Percentiles rank a stretch among this genome's conserved stretches.
Evolutionary conservation across 2,329 filamentous ascomycete genomes (phyloP).

Genomic region (Tympanopsis confertula): DNA sequence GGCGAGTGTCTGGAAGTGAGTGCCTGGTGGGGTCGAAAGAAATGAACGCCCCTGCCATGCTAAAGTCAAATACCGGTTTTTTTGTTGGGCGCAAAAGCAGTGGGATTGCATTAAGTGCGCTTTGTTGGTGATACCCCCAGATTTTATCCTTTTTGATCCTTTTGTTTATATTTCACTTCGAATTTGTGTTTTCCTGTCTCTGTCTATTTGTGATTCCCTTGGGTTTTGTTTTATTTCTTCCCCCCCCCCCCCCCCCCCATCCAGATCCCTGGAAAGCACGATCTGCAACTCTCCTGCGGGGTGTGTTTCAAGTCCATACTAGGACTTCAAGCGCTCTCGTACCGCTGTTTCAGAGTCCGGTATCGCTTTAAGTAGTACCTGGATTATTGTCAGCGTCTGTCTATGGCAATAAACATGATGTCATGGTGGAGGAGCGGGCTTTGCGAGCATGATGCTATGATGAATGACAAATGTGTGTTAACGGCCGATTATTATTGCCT

Average conservation of each 20-base stretch:
- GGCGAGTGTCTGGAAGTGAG: slow-evolving; percentile 1
- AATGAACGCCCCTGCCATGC: neutral
- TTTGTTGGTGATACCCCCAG: neutral
- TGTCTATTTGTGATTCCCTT: no score
- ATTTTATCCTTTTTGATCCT: neutral
- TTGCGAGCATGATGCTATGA: neutral
- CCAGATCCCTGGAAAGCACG: no score
- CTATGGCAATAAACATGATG: slow-evolving; percentile 4
- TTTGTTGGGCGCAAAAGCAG: no score
- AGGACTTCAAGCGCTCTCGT: slow-evolving; percentile 30
- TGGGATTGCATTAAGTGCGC: no score
- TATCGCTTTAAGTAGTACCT: slow-evolving; percentile 92
- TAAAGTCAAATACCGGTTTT: no score
- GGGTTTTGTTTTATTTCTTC: no score
- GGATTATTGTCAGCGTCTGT: slow-evolving; percentile 10
- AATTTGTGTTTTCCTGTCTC: no score
- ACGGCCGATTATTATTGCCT: neutral
- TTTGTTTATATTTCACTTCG: slow-evolving; percentile 1
- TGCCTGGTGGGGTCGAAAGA: slow-evolving; percentile 1
- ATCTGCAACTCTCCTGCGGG: no score
- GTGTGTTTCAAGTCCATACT: neutral
- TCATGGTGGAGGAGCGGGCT: neutral
- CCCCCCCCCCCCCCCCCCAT: no score
- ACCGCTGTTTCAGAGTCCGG: slow-evolving; percentile 71
- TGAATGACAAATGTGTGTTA: neutral